Percentiles rank a stretch among this genome's conserved stretches.
phyloP scores from a whole-genome alignment of 2,329 filamentous ascomycete genomes.

The Akanthomyces dipterigenus region DNA sequence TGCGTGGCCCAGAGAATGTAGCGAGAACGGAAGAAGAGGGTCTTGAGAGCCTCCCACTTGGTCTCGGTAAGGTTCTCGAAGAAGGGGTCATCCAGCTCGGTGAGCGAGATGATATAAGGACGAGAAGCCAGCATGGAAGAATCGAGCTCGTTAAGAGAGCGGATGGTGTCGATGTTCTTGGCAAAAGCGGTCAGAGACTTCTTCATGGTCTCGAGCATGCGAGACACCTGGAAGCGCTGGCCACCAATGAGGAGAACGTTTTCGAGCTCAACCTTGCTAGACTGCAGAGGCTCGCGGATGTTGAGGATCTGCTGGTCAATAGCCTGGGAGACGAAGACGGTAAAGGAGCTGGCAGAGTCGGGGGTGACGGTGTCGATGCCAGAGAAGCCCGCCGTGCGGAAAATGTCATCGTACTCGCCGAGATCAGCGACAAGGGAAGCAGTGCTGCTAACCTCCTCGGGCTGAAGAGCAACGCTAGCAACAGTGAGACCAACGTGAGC shows the following conservation, averaged over 20 bases:
- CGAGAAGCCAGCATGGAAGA: conserved; percentile 5
- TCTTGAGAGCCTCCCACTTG: conserved; percentile 13
- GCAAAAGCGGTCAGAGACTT: conserved; percentile 1
- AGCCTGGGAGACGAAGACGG: conserved; percentile 13
- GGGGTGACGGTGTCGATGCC: conserved; percentile 13
- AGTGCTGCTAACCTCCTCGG: conserved; percentile 9
- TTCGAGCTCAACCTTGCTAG: conserved; percentile 8
- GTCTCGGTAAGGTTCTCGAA: conserved; percentile 8
- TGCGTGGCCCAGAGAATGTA: conserved; percentile 13
- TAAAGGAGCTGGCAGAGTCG: conserved; percentile 6
- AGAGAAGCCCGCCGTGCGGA: conserved; percentile 13
- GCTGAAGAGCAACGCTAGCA: conserved; percentile 3
- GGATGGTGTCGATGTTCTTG: background rate
- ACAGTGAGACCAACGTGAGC: conserved; percentile 7
- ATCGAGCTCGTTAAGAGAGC: conserved; percentile 8
- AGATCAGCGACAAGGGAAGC: conserved; percentile 7
- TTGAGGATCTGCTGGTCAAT: conserved; percentile 11
- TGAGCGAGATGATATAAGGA: conserved; percentile 11
- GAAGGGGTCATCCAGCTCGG: conserved; percentile 11
- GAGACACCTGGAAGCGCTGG: conserved; percentile 4
- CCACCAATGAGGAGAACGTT: conserved; percentile 14
- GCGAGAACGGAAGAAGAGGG: conserved; percentile 6
- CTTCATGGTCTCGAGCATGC: conserved; percentile 6
- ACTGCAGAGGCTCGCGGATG: conserved; percentile 11
- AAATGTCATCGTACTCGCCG: conserved; percentile 8